Percentiles rank a stretch among this genome's conserved stretches.
phyloP scores from a whole-genome alignment of 352 stramenopile genomes.

The Phytophthora rubi region DNA sequence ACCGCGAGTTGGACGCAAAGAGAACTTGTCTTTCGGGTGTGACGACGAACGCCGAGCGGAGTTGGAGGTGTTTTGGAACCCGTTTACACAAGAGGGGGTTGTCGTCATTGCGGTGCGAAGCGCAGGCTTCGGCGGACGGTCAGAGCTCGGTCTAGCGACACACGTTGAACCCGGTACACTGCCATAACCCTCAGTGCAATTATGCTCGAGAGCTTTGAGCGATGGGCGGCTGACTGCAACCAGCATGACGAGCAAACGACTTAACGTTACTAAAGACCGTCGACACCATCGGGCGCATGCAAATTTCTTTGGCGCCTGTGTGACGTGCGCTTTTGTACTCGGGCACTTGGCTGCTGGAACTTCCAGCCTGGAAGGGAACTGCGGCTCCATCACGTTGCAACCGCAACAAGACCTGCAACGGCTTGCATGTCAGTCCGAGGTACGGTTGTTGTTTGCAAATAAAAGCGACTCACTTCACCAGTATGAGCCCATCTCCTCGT shows the following conservation, averaged over 20 bases:
- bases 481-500: slow-evolving; percentile 22
- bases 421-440: slow-evolving; percentile 10
- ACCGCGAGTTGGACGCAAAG: background rate
- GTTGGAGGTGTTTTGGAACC: slow-evolving; percentile 5
- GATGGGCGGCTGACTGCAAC: slow-evolving; percentile 30
- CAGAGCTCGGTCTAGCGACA: slow-evolving; percentile 49
- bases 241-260: slow-evolving; percentile 33
- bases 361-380: too few species aligned
- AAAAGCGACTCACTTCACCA: slow-evolving; percentile 33
- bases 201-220: slow-evolving; percentile 39
- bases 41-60: background rate
- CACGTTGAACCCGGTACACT: slow-evolving; percentile 48
- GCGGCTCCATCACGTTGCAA: slow-evolving; percentile 1
- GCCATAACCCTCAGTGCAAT: background rate
- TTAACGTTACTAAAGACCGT: slow-evolving; percentile 38
- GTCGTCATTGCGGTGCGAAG: slow-evolving; percentile 52
- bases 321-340: slow-evolving; percentile 36
- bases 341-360: slow-evolving; percentile 40
- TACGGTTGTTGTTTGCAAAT: slow-evolving; percentile 11
- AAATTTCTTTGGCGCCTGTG: slow-evolving; percentile 50
- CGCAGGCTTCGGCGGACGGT: slow-evolving; percentile 44
- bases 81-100: slow-evolving; percentile 16
- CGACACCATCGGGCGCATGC: slow-evolving; percentile 49
- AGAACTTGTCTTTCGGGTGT: slow-evolving; percentile 3
- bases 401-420: background rate